phyloP scores from a whole-genome alignment of 1,284 basidiomycete genomes.

The Tilletiaria anomala region DNA sequence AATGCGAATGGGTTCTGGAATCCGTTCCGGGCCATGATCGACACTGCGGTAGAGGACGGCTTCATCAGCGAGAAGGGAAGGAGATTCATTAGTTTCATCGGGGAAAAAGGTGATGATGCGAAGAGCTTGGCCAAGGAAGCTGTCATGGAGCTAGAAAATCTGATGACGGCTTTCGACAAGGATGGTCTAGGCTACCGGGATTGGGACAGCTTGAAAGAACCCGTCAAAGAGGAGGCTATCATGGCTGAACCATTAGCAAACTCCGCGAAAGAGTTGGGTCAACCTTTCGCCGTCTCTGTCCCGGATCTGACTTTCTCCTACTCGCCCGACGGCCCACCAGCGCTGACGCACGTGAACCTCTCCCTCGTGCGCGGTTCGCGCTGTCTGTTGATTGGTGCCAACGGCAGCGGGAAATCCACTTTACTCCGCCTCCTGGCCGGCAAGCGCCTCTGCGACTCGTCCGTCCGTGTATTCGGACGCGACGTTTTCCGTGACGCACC shows the following conservation, averaged over 20 bases:
- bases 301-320: conserved; percentile 28
- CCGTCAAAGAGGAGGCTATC: no score
- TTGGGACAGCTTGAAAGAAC: no score
- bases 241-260: no score
- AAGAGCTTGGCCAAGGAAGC: no score
- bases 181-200: no score
- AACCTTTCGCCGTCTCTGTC: conserved; percentile 33
- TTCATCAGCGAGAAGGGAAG: no score
- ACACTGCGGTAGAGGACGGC: conserved; percentile 53
- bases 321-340: conserved; percentile 13
- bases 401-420: conserved; percentile 80
- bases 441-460: conserved; percentile 45
- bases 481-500: conserved; percentile 35
- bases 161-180: no score
- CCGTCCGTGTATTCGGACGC: conserved; percentile 30
- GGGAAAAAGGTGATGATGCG: no score
- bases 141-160: no score
- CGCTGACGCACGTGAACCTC: conserved; percentile 17
- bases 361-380: conserved; percentile 23
- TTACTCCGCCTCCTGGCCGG: conserved; percentile 86
- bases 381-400: conserved; percentile 36
- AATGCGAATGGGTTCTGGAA: conserved; percentile 69
- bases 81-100: no score
- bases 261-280: no score
- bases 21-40: conserved; percentile 58